Evolutionary conservation across 257 asterid species (phyloP).

Genomic region (Jaltomata sinuosa): DNA sequence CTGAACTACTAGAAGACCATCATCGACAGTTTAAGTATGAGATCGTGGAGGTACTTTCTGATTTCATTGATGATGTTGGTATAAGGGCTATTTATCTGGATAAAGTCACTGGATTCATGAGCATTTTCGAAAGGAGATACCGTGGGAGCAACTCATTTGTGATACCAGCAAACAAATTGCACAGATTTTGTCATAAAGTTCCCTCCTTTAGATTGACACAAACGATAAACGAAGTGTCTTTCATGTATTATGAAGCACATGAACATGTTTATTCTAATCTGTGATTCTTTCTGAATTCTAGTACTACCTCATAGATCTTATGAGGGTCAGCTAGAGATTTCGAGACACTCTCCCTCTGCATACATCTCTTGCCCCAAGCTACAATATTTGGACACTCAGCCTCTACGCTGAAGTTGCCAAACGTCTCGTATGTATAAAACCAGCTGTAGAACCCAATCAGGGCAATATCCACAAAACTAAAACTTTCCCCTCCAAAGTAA

Average conservation of each 20-base stretch:
- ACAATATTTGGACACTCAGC: background rate
- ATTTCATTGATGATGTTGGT: conserved; percentile 35
- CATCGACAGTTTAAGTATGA: conserved; percentile 33
- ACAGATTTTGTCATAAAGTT: conserved; percentile 52
- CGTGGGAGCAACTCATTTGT: conserved; percentile 4
- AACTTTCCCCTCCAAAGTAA: conserved; percentile 3
- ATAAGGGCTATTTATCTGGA: conserved; percentile 36
- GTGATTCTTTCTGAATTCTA: background rate
- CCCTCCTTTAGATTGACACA: conserved; percentile 43
- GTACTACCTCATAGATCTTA: background rate
- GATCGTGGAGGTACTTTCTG: conserved; percentile 55
- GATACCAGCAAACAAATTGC: conserved; percentile 26
- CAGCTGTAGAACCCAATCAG: conserved; percentile 2
- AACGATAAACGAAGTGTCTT: conserved; percentile 19
- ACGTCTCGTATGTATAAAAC: conserved; percentile 7
- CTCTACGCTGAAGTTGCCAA: background rate
- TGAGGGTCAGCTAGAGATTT: background rate
- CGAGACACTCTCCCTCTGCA: background rate
- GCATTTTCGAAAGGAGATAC: conserved; percentile 41
- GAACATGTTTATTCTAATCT: background rate
- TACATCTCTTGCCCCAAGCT: background rate
- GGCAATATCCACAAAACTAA: conserved; percentile 10
- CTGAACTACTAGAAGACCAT: conserved; percentile 12
- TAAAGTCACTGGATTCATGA: conserved; percentile 45
- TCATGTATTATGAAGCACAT: background rate